These are phyloP conservation scores for Camelina laxa DNA, from an alignment of 345 rosid species.

Conservation along the genomic window DNA sequence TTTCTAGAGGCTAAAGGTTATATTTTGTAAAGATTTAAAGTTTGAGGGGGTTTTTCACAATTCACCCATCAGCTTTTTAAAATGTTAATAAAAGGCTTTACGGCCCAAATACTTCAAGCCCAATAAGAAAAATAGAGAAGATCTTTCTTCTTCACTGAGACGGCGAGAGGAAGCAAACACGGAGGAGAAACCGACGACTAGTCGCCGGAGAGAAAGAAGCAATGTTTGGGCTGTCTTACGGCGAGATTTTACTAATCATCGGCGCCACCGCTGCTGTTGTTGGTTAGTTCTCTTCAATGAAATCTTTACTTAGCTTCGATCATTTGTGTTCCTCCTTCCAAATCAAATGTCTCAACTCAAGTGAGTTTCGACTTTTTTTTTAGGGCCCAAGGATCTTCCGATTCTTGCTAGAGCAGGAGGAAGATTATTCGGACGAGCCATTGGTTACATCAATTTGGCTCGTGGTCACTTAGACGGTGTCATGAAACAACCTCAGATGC, in stretches of 20 bases:
- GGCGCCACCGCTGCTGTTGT: slow-evolving; percentile 74
- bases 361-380: not conserved
- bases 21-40: too few relatives aligned
- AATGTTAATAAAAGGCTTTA: slow-evolving; percentile 10
- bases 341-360: not conserved
- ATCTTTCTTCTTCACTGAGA: slow-evolving; percentile 9
- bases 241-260: slow-evolving; percentile 65
- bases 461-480: slow-evolving; percentile 85
- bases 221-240: slow-evolving; percentile 74
- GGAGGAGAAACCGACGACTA: slow-evolving; percentile 14
- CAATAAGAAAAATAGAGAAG: slow-evolving; percentile 1
- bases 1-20: not conserved
- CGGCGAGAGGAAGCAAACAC: slow-evolving; percentile 22
- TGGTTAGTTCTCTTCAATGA: slow-evolving; percentile 45
- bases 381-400: slow-evolving; percentile 88
- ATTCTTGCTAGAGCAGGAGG: slow-evolving; percentile 77
- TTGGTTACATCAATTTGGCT: slow-evolving; percentile 81
- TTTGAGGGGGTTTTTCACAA: not conserved
- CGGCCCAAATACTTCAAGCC: not conserved
- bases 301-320: slow-evolving; percentile 4
- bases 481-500: slow-evolving; percentile 91
- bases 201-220: slow-evolving; percentile 27
- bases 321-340: not conserved
- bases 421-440: slow-evolving; percentile 75
- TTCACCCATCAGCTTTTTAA: too few relatives aligned